Evolutionary conservation across 768 basidiomycete species (phyloP), one percentile per base, ranked within the genome.

Genomic region (Kwoniella mangroviensis): DNA sequence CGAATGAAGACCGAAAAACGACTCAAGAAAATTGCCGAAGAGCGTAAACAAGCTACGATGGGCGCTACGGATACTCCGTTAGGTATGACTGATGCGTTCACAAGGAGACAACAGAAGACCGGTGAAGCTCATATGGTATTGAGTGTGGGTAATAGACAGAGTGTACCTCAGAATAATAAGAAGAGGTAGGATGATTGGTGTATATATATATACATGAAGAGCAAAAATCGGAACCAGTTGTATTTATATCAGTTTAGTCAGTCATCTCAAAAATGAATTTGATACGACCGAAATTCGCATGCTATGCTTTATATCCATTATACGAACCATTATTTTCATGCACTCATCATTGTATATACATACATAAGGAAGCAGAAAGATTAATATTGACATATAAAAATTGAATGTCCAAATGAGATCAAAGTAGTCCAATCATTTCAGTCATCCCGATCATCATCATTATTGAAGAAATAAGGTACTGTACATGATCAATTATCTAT

Each of bases 1-100:
- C 92, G 91, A 85, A 92, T 92, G 89, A 98, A 98, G 87, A 94
- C 91, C 24, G 96, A 98, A 86, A 98, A 98, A 83, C 87, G 93
- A 70, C 79, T 98, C 73, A 94, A 95, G 88, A 94, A 92, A 86
- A 98, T 98, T 73, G 92, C 90, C n/a, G 95, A 98, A 77, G 97
- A 99, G 86, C 89, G 91, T 83, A 98, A 97, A 86, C 88, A 93
- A 81, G 89, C 89, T 69, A 91, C 94, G 11, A 98, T 98, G 94
- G 89, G 87, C 19, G 93, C 93, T 75, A 93, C 93, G 1, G 97
- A 99, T 84, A 98, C 96, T 1, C 94, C 96, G 2, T 85, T 94
- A 64, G 95, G 93, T 79, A 97, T 98, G 92, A 94, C 90, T 74
- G 89, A 87, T 71, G 95, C 94, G 13, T 99, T 99, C 86, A 91